Evolutionary conservation across 805 yeast species (phyloP).

Genomic region (Candida namnaoensis): DNA sequence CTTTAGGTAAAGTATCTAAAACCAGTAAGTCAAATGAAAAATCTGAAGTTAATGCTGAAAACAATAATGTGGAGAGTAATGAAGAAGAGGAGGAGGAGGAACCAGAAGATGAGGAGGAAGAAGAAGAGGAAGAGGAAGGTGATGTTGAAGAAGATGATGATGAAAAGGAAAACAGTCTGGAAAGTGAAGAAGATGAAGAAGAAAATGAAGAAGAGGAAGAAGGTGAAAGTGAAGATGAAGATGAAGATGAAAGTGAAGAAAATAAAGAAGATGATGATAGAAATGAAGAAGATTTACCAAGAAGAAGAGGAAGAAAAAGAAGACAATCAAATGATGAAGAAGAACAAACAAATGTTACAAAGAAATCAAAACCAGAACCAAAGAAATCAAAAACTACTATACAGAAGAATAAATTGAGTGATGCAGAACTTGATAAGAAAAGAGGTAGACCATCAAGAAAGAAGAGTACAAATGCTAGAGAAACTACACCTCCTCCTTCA

Average conservation of each 20-base stretch:
- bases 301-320: neutral
- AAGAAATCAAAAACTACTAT: neutral
- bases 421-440: neutral
- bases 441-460: conserved; percentile 8
- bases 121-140: neutral
- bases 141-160: conserved; percentile 1
- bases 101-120: neutral
- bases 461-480: neutral
- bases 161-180: conserved; percentile 1
- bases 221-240: conserved; percentile 1
- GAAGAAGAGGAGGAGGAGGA: conserved; percentile 1
- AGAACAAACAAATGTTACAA: neutral
- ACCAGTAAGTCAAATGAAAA: neutral
- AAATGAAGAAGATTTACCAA: neutral
- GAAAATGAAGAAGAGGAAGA: conserved; percentile 4
- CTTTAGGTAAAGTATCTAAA: no score
- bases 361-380: neutral
- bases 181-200: conserved; percentile 7
- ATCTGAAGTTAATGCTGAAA: neutral
- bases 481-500: no score
- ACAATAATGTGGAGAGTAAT: neutral
- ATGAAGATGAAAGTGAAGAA: conserved; percentile 1
- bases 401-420: no score
- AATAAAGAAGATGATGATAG: conserved; percentile 1
- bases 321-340: neutral